phyloP scores from a whole-genome alignment of 306 rosid species.

The Trifolium subterraneum region DNA sequence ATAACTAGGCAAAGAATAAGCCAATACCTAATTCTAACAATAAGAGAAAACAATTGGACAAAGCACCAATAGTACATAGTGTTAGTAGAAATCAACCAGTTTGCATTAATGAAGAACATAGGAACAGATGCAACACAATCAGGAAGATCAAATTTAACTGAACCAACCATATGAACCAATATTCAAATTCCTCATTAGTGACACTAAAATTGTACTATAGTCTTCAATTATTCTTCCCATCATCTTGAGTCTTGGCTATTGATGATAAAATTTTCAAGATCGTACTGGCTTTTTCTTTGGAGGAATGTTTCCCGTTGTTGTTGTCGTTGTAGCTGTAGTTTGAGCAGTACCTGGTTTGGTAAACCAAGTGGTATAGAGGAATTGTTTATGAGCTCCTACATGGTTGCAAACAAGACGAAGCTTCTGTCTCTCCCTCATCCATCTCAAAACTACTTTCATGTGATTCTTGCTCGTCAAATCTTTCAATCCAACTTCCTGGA shows the following conservation, averaged over 20 bases:
- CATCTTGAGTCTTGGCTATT: conserved; percentile 20
- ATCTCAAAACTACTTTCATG: conserved; percentile 81
- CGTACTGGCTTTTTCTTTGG: conserved; percentile 48
- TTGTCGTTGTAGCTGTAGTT: neutral
- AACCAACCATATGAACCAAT: conserved; percentile 4
- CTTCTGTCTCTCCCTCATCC: conserved; percentile 97
- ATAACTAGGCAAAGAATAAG: neutral
- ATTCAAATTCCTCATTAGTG: neutral
- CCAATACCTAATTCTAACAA: neutral
- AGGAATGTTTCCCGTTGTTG: conserved; percentile 31
- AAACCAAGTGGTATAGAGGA: conserved; percentile 86
- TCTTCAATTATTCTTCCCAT: conserved; percentile 24
- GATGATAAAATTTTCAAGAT: conserved; percentile 1
- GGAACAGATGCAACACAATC: conserved; percentile 27
- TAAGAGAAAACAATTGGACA: neutral
- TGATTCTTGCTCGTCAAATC: conserved; percentile 87
- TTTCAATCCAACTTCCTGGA: conserved; percentile 78
- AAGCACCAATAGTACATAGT: conserved; percentile 3
- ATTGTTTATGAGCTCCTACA: conserved; percentile 79
- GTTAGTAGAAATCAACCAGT: neutral
- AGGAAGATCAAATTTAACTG: conserved; percentile 1
- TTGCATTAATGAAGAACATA: conserved; percentile 14
- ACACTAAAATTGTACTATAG: neutral
- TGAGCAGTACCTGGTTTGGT: conserved; percentile 55
- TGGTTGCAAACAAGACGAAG: conserved; percentile 81